phyloP scores from a whole-genome alignment of 345 rosid species.

The Populus deltoides region DNA sequence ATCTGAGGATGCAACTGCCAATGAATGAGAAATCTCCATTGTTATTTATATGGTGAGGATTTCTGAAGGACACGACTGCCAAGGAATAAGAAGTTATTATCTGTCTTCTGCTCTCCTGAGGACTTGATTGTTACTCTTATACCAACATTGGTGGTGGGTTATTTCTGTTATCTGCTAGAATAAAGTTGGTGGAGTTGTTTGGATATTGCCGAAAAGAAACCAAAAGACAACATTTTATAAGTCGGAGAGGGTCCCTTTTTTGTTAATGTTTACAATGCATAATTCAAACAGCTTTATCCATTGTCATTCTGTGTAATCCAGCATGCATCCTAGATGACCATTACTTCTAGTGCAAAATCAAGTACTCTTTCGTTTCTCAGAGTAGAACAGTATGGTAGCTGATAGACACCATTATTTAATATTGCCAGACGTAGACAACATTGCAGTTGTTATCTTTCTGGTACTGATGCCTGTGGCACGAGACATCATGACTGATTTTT shows the following conservation, averaged over 20 bases:
- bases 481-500: not conserved
- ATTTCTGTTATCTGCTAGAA: slow-evolving; percentile 26
- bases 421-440: not conserved
- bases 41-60: slow-evolving; percentile 14
- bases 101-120: slow-evolving; percentile 19
- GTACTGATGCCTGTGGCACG: not conserved
- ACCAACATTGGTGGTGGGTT: slow-evolving; percentile 31
- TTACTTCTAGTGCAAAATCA: not conserved
- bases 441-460: not conserved
- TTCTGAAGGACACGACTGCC: slow-evolving; percentile 9
- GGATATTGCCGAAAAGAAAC: slow-evolving; percentile 18
- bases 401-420: not conserved
- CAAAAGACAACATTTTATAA: slow-evolving; percentile 16
- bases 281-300: slow-evolving; percentile 2
- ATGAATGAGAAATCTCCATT: slow-evolving; percentile 6
- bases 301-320: not conserved
- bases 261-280: not conserved
- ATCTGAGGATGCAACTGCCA: slow-evolving; percentile 41
- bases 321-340: not conserved
- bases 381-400: not conserved
- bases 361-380: not conserved
- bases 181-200: slow-evolving; percentile 27
- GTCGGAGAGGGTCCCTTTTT: slow-evolving; percentile 3
- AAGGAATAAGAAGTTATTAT: slow-evolving; percentile 33
- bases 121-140: slow-evolving; percentile 31